These are phyloP conservation scores for Artemisia argyi DNA, from an alignment of 129 eudicot species.

Conservation along the genomic window DNA sequence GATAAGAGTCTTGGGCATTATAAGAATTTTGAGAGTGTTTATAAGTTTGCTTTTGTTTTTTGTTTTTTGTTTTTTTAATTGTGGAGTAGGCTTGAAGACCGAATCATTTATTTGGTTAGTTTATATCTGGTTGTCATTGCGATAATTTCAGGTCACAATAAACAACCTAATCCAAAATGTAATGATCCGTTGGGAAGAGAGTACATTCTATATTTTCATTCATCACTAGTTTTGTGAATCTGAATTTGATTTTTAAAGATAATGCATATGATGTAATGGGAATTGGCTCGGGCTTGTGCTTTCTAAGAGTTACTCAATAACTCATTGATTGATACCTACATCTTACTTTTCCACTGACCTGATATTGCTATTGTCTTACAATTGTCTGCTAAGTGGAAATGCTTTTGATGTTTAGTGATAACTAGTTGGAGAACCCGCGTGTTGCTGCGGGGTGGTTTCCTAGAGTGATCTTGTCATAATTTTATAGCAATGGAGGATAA, in stretches of 20 bases:
- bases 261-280: conserved; percentile 17
- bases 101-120: no score
- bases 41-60: no score
- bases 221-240: neutral
- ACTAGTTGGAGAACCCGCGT: no score
- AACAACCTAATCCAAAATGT: conserved; percentile 5
- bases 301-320: conserved; percentile 11
- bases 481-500: no score
- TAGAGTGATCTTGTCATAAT: no score
- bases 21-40: no score
- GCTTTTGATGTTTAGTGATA: neutral
- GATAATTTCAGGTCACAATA: no score
- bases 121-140: no score
- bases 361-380: conserved; percentile 14
- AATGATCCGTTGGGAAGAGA: neutral
- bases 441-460: no score
- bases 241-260: neutral
- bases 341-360: conserved; percentile 11
- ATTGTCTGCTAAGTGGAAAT: conserved; percentile 24
- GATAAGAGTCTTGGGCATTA: no score
- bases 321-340: conserved; percentile 19
- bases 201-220: neutral
- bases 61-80: no score
- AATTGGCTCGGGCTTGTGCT: conserved; percentile 9
- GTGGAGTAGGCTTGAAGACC: no score